Evolutionary conservation across 495 filamentous ascomycete species (phyloP).

Genomic region (Neurospora sp.): DNA sequence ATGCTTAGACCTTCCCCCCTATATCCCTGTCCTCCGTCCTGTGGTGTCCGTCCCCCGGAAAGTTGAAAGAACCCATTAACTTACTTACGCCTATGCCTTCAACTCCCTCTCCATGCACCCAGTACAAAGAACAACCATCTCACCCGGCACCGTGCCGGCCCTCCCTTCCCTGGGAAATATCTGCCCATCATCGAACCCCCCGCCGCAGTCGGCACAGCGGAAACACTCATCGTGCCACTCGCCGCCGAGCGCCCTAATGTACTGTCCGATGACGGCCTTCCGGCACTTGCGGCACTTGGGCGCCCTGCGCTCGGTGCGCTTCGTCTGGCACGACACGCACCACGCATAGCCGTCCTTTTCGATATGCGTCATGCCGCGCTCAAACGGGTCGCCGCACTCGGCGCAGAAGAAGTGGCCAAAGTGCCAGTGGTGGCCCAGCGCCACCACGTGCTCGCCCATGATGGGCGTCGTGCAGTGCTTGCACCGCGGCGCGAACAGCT

Average conservation of each 20-base stretch:
- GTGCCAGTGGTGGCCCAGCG: slow-evolving; percentile 91
- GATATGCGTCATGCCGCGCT: slow-evolving; percentile 72
- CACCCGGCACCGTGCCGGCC: slow-evolving; percentile 22
- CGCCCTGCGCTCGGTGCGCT: slow-evolving; percentile 59
- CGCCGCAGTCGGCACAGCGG: slow-evolving; percentile 51
- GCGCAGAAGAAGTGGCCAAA: slow-evolving; percentile 99
- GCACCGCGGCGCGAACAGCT: slow-evolving; percentile 84
- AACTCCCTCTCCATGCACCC: slow-evolving; percentile 39
- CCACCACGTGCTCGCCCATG: slow-evolving; percentile 87
- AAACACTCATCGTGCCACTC: slow-evolving; percentile 97
- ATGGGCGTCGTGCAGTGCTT: slow-evolving; percentile 98
- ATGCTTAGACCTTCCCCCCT: not conserved
- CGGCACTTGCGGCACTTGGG: slow-evolving; percentile 81
- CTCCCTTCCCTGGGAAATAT: slow-evolving; percentile 39
- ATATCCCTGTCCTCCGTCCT: not conserved
- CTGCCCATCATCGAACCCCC: slow-evolving; percentile 45
- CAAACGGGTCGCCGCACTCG: slow-evolving; percentile 95
- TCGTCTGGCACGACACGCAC: slow-evolving; percentile 90
- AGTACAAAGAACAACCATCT: slow-evolving; percentile 39
- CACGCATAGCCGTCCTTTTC: slow-evolving; percentile 99
- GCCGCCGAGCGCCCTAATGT: slow-evolving; percentile 73
- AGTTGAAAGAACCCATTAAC: not conserved
- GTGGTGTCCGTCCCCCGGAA: not conserved
- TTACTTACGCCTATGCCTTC: slow-evolving; percentile 28
- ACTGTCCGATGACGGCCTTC: slow-evolving; percentile 74